Evolutionary conservation across 345 rosid species (phyloP), one percentile per base, ranked within the genome.

Genomic region (Trapa bicornis): DNA sequence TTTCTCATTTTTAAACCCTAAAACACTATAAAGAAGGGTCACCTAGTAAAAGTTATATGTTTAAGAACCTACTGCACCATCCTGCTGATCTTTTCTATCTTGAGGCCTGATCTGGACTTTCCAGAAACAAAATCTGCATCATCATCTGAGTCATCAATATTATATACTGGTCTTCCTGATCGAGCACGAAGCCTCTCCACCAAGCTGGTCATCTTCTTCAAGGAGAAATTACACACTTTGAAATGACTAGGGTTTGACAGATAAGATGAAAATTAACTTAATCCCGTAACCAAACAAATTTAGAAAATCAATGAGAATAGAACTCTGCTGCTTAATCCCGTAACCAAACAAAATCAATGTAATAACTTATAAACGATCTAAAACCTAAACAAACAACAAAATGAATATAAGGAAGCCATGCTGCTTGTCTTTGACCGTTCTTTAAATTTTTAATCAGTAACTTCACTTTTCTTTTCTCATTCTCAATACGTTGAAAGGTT

Each of bases 151-250:
- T 95, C 99, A 77, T 95, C 97, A 15, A 95, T 61, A 78, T 81
- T 86, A 73, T 94, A 94, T 72, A 91, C 54, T 39, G 99, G 97
- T 78, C 69, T 95, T 72, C 90, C 96, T 54, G 97, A 83, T 78
- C 99, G 74, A 53, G 79, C 84, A 32, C 99, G 93, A 16, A 95
- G 90, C 88, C 97, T 82, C 84, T 95, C 99, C 37, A 84, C 96
- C 77, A 95, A 82, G 82, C 99, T 95, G 81, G 94, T 95, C 99
- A 95, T 95, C 52, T 81, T 82, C 93, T 88, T 84, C 81, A 78
- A 75, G 68, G 71, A 13, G 66, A 66, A 64, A 12, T 68, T 72
- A 66, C 43, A 41, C 7, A 8, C 43, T 41, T 2, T 41, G 6
- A 52, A 2, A 35, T 11, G 53, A 52, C 38, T 16, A 22, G 36